phyloP scores from a whole-genome alignment of 1,139 yeast species.

The Taiozyma onychis region DNA sequence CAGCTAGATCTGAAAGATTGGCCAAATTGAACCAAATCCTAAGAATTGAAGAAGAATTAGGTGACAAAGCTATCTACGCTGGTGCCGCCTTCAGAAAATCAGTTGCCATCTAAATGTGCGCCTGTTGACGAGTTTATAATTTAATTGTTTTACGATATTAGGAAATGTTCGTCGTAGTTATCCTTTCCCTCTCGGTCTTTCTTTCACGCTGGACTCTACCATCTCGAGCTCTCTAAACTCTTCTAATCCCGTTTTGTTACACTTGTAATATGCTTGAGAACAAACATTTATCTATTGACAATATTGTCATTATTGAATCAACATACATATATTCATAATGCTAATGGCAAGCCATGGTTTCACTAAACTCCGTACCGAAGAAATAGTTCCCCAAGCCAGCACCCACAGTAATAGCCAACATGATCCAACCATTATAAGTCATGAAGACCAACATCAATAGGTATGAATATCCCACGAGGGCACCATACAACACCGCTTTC shows the following conservation, averaged over 20 bases:
- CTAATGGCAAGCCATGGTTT: conserved; percentile 48
- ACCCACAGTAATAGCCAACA: conserved; percentile 67
- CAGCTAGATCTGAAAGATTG: conserved; percentile 98
- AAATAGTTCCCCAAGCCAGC: conserved; percentile 60
- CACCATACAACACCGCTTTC: conserved; percentile 49
- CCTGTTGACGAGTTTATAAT: neutral
- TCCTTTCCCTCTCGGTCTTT: neutral
- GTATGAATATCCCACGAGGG: conserved; percentile 74
- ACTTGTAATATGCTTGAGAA: no score
- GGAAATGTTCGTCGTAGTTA: neutral
- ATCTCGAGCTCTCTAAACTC: no score
- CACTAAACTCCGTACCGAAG: conserved; percentile 42
- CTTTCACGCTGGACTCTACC: no score
- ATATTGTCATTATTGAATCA: neutral
- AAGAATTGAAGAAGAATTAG: conserved; percentile 96
- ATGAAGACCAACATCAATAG: conserved; percentile 74
- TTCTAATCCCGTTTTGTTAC: neutral
- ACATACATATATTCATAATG: neutral
- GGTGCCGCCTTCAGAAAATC: conserved; percentile 67
- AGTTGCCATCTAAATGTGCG: conserved; percentile 20
- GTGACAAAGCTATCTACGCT: conserved; percentile 91
- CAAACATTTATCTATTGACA: no score
- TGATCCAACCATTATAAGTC: conserved; percentile 83
- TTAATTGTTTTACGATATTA: neutral
- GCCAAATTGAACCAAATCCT: conserved; percentile 95